These are phyloP conservation scores for Gossypium australe DNA, from an alignment of 345 rosid species.

Conservation along the genomic window DNA sequence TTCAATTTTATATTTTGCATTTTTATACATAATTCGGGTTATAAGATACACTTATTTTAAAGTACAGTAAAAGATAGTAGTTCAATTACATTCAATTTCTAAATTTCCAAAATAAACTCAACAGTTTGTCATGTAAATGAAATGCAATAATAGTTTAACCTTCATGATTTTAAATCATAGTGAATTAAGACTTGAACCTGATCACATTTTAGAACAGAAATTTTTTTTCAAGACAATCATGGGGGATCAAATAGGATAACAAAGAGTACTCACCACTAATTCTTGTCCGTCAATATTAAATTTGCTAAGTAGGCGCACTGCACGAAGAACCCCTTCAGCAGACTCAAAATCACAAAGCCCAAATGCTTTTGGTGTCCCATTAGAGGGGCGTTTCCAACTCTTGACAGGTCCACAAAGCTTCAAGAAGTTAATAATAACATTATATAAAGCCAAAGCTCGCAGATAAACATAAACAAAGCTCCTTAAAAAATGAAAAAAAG, in stretches of 20 bases:
- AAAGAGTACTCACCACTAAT: constrained; percentile 53
- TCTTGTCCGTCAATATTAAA: constrained; percentile 90
- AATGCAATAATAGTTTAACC: neutral
- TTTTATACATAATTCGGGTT: neutral
- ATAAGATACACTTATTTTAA: neutral
- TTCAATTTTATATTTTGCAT: neutral
- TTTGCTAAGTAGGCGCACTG: constrained; percentile 82
- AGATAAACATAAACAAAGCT: neutral
- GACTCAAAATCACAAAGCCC: constrained; percentile 96
- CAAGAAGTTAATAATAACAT: constrained; percentile 16
- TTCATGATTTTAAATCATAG: neutral
- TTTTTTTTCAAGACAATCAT: neutral
- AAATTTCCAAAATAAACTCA: neutral
- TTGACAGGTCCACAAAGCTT: constrained; percentile 93
- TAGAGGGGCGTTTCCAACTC: constrained; percentile 84
- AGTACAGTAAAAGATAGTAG: neutral
- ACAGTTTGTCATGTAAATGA: neutral
- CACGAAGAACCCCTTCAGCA: constrained; percentile 96
- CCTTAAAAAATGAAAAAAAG: constrained; percentile 7
- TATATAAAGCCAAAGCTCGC: neutral
- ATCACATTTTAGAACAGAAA: neutral
- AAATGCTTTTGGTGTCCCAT: constrained; percentile 80
- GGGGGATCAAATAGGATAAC: neutral
- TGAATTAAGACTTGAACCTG: neutral
- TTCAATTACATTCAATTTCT: neutral